Conservation (phyloP, 345 rosid genomes). For the Pistacia atlantica region DNA sequence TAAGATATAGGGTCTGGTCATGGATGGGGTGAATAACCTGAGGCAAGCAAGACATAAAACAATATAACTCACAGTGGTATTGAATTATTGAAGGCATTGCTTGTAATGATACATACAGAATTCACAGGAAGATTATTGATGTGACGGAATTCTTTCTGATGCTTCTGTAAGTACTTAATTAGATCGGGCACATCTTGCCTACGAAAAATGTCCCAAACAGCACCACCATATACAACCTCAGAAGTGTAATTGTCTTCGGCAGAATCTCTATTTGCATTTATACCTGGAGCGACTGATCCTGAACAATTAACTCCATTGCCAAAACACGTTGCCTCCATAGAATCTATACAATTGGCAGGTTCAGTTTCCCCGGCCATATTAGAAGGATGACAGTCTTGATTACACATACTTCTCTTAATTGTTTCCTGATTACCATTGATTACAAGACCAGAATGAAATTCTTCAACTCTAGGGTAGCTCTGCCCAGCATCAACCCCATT, state of each 20-base stretch:
- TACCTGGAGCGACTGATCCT: conserved; percentile 7
- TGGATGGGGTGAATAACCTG: conserved; percentile 65
- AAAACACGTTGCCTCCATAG: conserved; percentile 14
- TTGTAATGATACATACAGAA: conserved; percentile 39
- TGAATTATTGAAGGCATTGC: background rate
- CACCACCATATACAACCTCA: conserved; percentile 40
- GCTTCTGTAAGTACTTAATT: conserved; percentile 43
- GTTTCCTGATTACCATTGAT: background rate
- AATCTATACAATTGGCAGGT: background rate
- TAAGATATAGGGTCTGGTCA: conserved; percentile 55
- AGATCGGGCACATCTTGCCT: conserved; percentile 60
- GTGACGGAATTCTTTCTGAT: conserved; percentile 44
- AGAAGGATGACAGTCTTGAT: conserved; percentile 7
- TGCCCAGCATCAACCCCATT: conserved; percentile 2
- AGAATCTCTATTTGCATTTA: conserved; percentile 18
- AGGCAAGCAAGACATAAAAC: conserved; percentile 19
- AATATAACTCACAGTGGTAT: background rate
- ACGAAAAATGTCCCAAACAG: conserved; percentile 66
- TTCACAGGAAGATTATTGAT: conserved; percentile 38
- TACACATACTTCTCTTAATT: background rate
- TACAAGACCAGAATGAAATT: conserved; percentile 7
- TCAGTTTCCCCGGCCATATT: background rate
- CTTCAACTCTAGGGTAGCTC: conserved; percentile 10
- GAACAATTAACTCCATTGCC: conserved; percentile 10
- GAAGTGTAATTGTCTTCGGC: conserved; percentile 13